A percentile compares a stretch with the other conserved stretches of the same genome.
These are phyloP conservation scores for Euptelea pleiosperma DNA, from an alignment of 164 flowering plant genomes.

Conservation along the genomic window DNA sequence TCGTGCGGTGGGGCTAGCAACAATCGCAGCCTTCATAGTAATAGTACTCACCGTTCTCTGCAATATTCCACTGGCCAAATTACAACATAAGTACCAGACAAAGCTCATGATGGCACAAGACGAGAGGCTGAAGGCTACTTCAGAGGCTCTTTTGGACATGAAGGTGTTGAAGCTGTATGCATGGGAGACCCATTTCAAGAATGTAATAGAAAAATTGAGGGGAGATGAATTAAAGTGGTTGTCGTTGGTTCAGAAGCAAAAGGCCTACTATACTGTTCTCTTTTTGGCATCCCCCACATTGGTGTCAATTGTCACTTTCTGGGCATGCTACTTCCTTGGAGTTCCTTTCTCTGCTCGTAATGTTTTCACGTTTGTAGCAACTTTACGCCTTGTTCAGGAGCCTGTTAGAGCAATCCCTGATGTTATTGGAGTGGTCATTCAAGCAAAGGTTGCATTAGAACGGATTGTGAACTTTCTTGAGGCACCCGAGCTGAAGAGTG, in stretches of 20 bases:
- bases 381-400: constrained; percentile 66
- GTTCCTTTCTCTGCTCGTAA: constrained; percentile 54
- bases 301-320: constrained; percentile 62
- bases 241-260: constrained; percentile 43
- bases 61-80: constrained; percentile 60
- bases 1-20: constrained; percentile 51
- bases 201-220: constrained; percentile 40
- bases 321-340: constrained; percentile 50
- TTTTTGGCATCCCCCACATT: constrained; percentile 69
- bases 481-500: constrained; percentile 52
- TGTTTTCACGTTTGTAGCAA: constrained; percentile 79
- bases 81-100: constrained; percentile 50
- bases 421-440: constrained; percentile 42
- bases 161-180: constrained; percentile 68
- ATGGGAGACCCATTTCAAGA: constrained; percentile 69
- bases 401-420: constrained; percentile 61
- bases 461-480: constrained; percentile 53
- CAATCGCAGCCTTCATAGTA: constrained; percentile 48
- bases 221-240: constrained; percentile 50
- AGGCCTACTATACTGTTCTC: constrained; percentile 40
- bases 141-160: constrained; percentile 61
- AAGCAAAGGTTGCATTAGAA: constrained; percentile 55
- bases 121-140: constrained; percentile 45
- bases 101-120: constrained; percentile 64
- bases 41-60: constrained; percentile 47